Evolutionary conservation across 805 yeast species (phyloP).

Genomic region (Kuraishia hungarica): DNA sequence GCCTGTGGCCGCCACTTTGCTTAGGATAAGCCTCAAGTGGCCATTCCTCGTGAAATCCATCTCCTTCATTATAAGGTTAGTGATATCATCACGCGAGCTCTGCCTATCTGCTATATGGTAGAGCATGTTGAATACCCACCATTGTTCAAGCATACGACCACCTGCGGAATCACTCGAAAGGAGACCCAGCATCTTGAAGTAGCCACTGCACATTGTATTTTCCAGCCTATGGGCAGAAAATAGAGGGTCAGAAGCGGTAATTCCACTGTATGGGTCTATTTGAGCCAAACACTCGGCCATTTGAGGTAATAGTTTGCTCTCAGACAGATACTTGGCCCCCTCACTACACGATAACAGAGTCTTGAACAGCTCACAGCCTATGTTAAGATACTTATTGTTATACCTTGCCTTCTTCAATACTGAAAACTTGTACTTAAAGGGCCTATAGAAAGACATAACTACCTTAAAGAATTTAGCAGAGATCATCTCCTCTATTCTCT

Average conservation of each 20-base stretch:
- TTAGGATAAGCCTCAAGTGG: conserved; percentile 60
- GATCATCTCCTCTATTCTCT: conserved; percentile 66
- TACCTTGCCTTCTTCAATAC: conserved; percentile 38
- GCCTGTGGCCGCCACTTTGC: conserved; percentile 54
- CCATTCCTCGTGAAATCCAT: conserved; percentile 53
- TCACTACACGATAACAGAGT: conserved; percentile 52
- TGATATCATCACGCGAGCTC: conserved; percentile 45
- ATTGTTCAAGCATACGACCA: conserved; percentile 57
- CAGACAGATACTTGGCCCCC: conserved; percentile 59
- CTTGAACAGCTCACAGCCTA: conserved; percentile 70
- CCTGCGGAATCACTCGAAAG: conserved; percentile 58
- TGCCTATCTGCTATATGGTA: conserved; percentile 57
- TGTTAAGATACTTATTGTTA: conserved; percentile 50
- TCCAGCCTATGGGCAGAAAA: conserved; percentile 53
- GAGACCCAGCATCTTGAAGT: conserved; percentile 70
- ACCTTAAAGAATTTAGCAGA: conserved; percentile 84
- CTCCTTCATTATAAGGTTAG: conserved; percentile 48
- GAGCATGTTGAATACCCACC: conserved; percentile 79
- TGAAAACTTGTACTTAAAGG: conserved; percentile 79
- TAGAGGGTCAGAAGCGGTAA: conserved; percentile 65
- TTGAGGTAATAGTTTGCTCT: conserved; percentile 78
- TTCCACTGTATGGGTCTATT: conserved; percentile 71
- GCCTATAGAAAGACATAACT: conserved; percentile 79
- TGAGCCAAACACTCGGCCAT: conserved; percentile 85
- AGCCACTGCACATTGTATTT: conserved; percentile 64